phyloP scores from a whole-genome alignment of 306 rosid genomes.

The Cicer pinnatifidum region DNA sequence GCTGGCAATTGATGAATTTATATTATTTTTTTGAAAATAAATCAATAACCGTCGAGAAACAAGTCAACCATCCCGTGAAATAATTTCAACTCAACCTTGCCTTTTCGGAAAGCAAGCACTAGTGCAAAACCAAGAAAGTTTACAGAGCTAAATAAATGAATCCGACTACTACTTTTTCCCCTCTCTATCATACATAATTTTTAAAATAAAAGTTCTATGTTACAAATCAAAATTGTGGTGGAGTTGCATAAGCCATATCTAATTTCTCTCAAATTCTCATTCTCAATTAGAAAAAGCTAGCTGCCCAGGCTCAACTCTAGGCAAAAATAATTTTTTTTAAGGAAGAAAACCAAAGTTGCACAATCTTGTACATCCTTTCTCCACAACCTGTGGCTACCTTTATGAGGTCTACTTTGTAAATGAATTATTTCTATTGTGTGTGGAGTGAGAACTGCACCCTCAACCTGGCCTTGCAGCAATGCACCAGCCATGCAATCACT shows the following conservation, averaged over 20 bases:
- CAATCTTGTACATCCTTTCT: slow-evolving; percentile 49
- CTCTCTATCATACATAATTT: slow-evolving; percentile 68
- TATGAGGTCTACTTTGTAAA: slow-evolving; percentile 53
- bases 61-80: neutral
- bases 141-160: slow-evolving; percentile 45
- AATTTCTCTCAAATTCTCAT: slow-evolving; percentile 56
- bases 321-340: slow-evolving; percentile 43
- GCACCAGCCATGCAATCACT: slow-evolving; percentile 39
- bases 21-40: too few relatives aligned
- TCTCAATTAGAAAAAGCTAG: slow-evolving; percentile 55
- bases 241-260: slow-evolving; percentile 73
- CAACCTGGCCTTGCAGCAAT: slow-evolving; percentile 20
- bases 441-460: slow-evolving; percentile 45
- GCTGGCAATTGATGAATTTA: neutral
- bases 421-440: slow-evolving; percentile 50
- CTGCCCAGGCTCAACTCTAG: slow-evolving; percentile 48
- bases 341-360: slow-evolving; percentile 43
- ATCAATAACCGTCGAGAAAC: neutral
- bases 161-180: slow-evolving; percentile 47
- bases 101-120: neutral
- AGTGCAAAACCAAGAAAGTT: slow-evolving; percentile 13
- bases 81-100: neutral
- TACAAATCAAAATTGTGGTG: slow-evolving; percentile 93
- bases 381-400: slow-evolving; percentile 51
- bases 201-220: slow-evolving; percentile 71